Base-by-base conservation (phyloP, 2,329 filamentous ascomycete species). In the Fusarium neocosmosporiellum region DNA sequence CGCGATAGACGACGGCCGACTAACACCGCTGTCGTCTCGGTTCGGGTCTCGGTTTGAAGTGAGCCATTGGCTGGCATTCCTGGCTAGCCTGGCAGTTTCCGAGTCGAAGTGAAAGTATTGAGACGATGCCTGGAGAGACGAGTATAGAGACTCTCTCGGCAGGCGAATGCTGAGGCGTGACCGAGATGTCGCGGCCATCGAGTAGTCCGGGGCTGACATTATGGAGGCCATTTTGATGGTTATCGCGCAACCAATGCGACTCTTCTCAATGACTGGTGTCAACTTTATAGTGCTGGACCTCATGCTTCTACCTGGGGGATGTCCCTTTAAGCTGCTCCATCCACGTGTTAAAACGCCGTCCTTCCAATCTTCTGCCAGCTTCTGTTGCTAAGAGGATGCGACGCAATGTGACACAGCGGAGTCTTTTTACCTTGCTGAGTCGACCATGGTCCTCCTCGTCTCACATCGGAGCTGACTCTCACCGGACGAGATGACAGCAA, bases 191-290 rank as follows among this genome's bases (percentile, higher is more conserved):
- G 71, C 59, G 59, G 70, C 75, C 71, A 76, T 76, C 3, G 76
- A 78, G 69, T 78, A 78, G 54, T 77, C 76, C 22, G 76, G 76
- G 18, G 75, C 73, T n/a, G 73, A 75, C 75, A 77, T 76, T n/a
- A 75, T 73, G 54, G 76, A 78, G 39, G 74, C 76, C 76, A 78
- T 78, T 20, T 75, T 74, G 64, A 63, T 27, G 13, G 11, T 58
- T 58, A 29, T 29, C 18, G 24, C 41, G 34, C 18, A 41, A 39
- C 10, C 20, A 29, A 11, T n/a, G 9, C 22, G 22, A 27, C 14
- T 61, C 18, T 37, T 27, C 20, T 34, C 20, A 24, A 24, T 24
- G 9, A 18, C 16, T 16, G 22, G 29, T 22, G 6, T 59, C n/a
- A 10, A 59, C 39, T 7, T 9, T 20, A 7, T 53, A 13, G 31